Evolutionary conservation across 2,329 filamentous ascomycete species (phyloP).

Genomic region (Fusarium sp.): DNA sequence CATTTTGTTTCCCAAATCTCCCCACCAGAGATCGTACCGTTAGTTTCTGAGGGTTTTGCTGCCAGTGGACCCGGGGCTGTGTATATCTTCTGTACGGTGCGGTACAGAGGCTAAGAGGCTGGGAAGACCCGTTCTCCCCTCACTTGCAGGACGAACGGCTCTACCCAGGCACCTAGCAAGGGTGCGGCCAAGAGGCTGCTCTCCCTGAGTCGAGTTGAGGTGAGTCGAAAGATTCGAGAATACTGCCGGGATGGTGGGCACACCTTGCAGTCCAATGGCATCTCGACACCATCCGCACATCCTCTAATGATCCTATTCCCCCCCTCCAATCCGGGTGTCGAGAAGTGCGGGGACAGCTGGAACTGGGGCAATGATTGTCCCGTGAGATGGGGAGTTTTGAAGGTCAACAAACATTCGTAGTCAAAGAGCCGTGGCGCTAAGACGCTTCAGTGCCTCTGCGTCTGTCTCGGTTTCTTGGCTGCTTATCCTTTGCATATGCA

Average conservation of each 20-base stretch:
- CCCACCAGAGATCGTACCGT: constrained; percentile 25
- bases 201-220: not conserved
- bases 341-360: constrained; percentile 39
- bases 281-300: not conserved
- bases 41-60: constrained; percentile 1
- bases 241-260: constrained; percentile 6
- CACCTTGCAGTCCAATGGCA: constrained; percentile 35
- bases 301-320: not conserved
- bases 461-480: constrained; percentile 25
- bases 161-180: constrained; percentile 17
- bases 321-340: constrained; percentile 29
- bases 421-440: constrained; percentile 39
- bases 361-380: constrained; percentile 30
- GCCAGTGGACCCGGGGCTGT: constrained; percentile 40
- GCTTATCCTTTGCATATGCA: constrained; percentile 23
- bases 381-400: not conserved
- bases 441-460: constrained; percentile 32
- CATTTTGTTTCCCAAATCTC: constrained; percentile 16
- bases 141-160: constrained; percentile 28
- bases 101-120: not conserved
- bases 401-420: constrained; percentile 11
- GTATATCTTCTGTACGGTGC: constrained; percentile 20
- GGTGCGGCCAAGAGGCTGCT: constrained; percentile 30
- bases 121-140: constrained; percentile 18
- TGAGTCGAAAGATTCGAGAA: constrained; percentile 32